Evolutionary conservation across 176 grass and related monocot genomes (phyloP).

Genomic region (Lolium perenne): DNA sequence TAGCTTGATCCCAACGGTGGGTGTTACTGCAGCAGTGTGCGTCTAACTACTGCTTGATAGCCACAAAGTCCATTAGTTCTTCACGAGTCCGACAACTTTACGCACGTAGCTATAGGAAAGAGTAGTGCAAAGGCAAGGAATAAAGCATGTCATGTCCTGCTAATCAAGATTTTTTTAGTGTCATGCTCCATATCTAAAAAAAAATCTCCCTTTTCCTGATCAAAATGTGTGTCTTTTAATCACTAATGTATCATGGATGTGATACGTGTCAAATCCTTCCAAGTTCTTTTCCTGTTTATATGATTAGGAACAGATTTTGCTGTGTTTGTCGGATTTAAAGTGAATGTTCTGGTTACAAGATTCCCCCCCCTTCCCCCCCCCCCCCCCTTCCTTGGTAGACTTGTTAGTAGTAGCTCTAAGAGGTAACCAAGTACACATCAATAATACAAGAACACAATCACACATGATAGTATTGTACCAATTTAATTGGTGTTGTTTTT

Average conservation of each 20-base stretch:
- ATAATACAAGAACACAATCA: too few species aligned
- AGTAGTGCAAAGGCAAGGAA: constrained; percentile 45
- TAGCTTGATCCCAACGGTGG: not conserved
- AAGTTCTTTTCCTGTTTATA: not conserved
- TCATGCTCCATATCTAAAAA: not conserved
- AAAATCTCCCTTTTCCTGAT: not conserved
- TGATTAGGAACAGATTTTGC: not conserved
- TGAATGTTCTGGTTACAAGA: too few species aligned
- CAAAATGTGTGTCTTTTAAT: not conserved
- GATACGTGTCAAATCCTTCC: not conserved
- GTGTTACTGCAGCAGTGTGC: not conserved
- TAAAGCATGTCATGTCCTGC: constrained; percentile 40
- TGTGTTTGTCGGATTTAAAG: not conserved
- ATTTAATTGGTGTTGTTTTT: too few species aligned
- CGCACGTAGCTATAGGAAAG: not conserved
- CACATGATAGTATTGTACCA: too few species aligned
- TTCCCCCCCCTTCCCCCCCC: too few species aligned
- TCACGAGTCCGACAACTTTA: constrained; percentile 40
- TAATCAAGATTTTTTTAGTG: constrained; percentile 3
- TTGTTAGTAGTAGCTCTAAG: too few species aligned
- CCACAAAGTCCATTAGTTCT: not conserved
- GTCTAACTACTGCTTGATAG: not conserved
- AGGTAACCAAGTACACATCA: too few species aligned
- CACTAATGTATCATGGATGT: not conserved
- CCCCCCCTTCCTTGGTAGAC: too few species aligned